Evolutionary conservation across 1,139 yeast genomes (phyloP).

Genomic region (Yamadazyma siamensis): DNA sequence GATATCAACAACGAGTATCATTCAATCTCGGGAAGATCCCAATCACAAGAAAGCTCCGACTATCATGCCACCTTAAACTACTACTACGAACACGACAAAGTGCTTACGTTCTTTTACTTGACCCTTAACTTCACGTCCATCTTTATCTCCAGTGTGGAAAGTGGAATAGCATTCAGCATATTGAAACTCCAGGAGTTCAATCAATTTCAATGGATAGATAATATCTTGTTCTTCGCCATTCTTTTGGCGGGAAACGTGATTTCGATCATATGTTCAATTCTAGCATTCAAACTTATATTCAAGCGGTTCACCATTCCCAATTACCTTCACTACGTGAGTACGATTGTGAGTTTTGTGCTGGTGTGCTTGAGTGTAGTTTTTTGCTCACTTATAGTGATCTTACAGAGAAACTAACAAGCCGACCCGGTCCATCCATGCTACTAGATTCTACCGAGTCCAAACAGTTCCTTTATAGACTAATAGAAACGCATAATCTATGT

Average conservation of each 20-base stretch:
- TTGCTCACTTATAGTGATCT: slow-evolving; percentile 6
- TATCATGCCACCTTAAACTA: slow-evolving; percentile 21
- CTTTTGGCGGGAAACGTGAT: slow-evolving; percentile 33
- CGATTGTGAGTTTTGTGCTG: slow-evolving; percentile 11
- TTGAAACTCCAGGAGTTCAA: slow-evolving; percentile 18
- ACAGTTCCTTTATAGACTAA: too few relatives aligned
- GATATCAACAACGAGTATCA: slow-evolving; percentile 19
- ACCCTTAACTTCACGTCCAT: slow-evolving; percentile 30
- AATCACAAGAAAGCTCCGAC: slow-evolving; percentile 26
- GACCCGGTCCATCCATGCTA: too few relatives aligned
- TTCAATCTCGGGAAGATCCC: slow-evolving; percentile 19
- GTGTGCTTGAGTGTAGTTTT: slow-evolving; percentile 7
- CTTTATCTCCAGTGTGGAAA: slow-evolving; percentile 41
- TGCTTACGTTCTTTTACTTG: slow-evolving; percentile 32
- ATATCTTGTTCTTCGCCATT: slow-evolving; percentile 31
- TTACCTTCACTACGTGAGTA: slow-evolving; percentile 10
- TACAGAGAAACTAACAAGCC: slow-evolving; percentile 6
- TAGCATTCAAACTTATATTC: slow-evolving; percentile 12
- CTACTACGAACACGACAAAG: slow-evolving; percentile 34
- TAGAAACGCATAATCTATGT: too few relatives aligned
- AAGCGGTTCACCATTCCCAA: slow-evolving; percentile 10
- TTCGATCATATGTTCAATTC: slow-evolving; percentile 24
- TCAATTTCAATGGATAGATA: slow-evolving; percentile 25
- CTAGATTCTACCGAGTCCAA: too few relatives aligned
- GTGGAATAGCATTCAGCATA: slow-evolving; percentile 41